Conservation (phyloP, 2,329 filamentous ascomycete species). For the Orbilia blumenaviensis region DNA sequence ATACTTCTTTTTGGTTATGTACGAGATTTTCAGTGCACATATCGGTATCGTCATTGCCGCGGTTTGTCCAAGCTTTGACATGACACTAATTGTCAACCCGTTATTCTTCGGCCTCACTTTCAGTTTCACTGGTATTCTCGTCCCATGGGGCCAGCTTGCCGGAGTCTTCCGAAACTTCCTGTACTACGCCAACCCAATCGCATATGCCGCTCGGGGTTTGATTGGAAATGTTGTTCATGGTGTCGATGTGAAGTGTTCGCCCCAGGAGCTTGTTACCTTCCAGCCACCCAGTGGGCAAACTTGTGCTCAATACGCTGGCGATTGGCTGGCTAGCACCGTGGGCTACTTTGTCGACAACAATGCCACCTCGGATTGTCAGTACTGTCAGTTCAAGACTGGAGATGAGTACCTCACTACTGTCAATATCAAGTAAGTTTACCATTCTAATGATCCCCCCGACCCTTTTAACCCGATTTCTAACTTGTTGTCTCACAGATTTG, state of each 20-base stretch:
- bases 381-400: conserved; percentile 74
- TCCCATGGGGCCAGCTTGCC: conserved; percentile 72
- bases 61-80: conserved; percentile 72
- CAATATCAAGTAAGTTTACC: conserved; percentile 63
- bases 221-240: conserved; percentile 71
- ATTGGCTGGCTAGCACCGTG: conserved; percentile 66
- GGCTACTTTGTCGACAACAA: conserved; percentile 73
- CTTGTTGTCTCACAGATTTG: conserved; percentile 25
- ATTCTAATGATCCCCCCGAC: not conserved
- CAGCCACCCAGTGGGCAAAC: conserved; percentile 72
- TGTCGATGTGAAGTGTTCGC: conserved; percentile 66
- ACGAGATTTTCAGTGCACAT: conserved; percentile 63
- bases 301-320: conserved; percentile 71
- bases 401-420: conserved; percentile 72
- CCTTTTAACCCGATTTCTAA: not conserved
- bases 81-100: conserved; percentile 64
- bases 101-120: conserved; percentile 84
- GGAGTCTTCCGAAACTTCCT: conserved; percentile 77
- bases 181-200: conserved; percentile 71
- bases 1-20: conserved; percentile 80
- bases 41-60: conserved; percentile 87
- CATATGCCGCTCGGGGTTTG: conserved; percentile 77
- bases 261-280: conserved; percentile 72
- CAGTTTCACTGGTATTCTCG: conserved; percentile 79
- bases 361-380: conserved; percentile 71